These are phyloP conservation scores for Talaromyces sp. DNA, from an alignment of 2,329 filamentous ascomycete species.

Conservation along the genomic window DNA sequence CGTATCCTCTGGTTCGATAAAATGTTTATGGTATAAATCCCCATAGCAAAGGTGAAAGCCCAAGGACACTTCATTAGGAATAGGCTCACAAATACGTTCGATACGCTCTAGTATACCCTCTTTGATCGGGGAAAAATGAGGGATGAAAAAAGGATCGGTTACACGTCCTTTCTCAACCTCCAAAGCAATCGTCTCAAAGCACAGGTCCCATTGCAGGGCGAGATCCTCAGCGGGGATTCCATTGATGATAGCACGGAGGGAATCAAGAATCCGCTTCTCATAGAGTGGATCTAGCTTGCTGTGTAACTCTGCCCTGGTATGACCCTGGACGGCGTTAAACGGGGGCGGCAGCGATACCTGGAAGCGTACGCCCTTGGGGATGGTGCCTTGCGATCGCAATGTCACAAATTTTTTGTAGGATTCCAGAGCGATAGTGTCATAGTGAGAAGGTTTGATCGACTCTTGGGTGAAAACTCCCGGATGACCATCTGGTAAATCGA, in stretches of 20 bases:
- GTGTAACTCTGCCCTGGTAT: constrained; percentile 15
- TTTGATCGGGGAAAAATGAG: too few species aligned
- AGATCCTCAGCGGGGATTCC: constrained; percentile 21
- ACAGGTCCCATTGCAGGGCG: constrained; percentile 14
- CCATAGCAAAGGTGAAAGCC: constrained; percentile 49
- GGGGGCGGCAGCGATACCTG: constrained; percentile 29
- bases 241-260: constrained; percentile 18
- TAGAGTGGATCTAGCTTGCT: constrained; percentile 25
- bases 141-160: too few species aligned
- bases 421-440: constrained; percentile 15
- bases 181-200: constrained; percentile 9
- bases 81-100: constrained; percentile 17
- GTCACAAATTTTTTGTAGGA: constrained; percentile 24
- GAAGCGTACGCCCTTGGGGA: constrained; percentile 23
- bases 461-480: background rate
- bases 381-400: constrained; percentile 18
- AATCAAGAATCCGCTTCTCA: constrained; percentile 19
- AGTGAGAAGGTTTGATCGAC: background rate
- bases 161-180: constrained; percentile 23
- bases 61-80: constrained; percentile 30
- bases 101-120: constrained; percentile 15
- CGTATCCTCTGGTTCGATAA: constrained; percentile 39
- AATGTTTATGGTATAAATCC: constrained; percentile 42
- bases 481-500: background rate
- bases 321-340: constrained; percentile 13